Percentiles rank a stretch among this genome's conserved stretches.
phyloP scores from a whole-genome alignment of 352 stramenopile species.

The Thraustochytrium sp. region DNA sequence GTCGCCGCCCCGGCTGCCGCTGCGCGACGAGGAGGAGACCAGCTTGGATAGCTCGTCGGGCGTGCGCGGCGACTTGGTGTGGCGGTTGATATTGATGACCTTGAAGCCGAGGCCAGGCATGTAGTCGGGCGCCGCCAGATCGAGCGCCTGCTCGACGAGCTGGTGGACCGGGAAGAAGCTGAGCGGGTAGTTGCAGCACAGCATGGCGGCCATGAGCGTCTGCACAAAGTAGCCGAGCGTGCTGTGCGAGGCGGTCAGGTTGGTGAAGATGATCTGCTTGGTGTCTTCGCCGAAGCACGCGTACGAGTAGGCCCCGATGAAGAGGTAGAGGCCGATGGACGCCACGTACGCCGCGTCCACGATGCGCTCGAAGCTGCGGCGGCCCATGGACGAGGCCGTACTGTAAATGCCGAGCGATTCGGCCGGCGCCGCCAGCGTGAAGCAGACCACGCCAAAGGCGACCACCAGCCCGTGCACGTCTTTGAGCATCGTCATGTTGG shows the following conservation, averaged over 20 bases:
- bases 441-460: not conserved
- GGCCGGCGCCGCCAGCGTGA: slow-evolving; percentile 2
- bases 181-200: slow-evolving; percentile 29
- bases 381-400: not conserved
- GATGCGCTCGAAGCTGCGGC: not conserved
- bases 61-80: not conserved
- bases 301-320: slow-evolving; percentile 1
- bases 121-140: not conserved
- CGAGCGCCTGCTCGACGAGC: slow-evolving; percentile 15
- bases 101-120: not conserved
- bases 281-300: slow-evolving; percentile 25
- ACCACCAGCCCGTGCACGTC: not conserved
- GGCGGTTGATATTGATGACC: not conserved
- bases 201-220: not conserved
- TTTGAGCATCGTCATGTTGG: not conserved
- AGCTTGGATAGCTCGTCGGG: too few species aligned
- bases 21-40: not conserved
- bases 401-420: slow-evolving; percentile 7
- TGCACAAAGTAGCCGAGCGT: not conserved
- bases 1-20: not conserved
- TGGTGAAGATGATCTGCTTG: slow-evolving; percentile 31
- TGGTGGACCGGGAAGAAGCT: slow-evolving; percentile 21
- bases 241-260: not conserved
- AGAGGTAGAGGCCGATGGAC: not conserved
- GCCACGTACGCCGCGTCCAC: not conserved